Conservation (phyloP, 208 protist species). For the Trypanosoma avium region DNA sequence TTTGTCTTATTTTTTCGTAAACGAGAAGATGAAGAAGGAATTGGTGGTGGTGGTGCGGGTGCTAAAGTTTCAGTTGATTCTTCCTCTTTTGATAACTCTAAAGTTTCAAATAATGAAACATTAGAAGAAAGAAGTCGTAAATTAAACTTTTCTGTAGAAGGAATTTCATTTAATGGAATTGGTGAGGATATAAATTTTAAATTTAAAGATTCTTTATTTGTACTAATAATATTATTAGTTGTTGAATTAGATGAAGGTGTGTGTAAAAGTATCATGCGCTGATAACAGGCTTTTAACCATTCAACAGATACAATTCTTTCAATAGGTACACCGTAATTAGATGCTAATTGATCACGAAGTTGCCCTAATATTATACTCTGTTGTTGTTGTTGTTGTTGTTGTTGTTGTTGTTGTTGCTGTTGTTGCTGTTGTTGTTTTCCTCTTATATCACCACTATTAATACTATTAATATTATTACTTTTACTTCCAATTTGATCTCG, state of each 20-base stretch:
- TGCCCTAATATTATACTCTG: not conserved
- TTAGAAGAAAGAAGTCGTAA: constrained; percentile 2
- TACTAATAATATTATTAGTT: not conserved
- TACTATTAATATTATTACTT: not conserved
- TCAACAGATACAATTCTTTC: constrained; percentile 24
- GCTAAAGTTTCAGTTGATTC: too few relatives aligned
- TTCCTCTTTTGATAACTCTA: not conserved
- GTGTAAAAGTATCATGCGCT: constrained; percentile 13
- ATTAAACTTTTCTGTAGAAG: constrained; percentile 10
- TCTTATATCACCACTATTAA: not conserved
- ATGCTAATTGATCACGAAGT: constrained; percentile 12
- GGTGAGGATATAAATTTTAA: constrained; percentile 2
- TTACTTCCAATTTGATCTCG: constrained; percentile 16
- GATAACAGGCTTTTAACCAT: constrained; percentile 23
- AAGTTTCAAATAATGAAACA: not conserved
- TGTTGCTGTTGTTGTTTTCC: not conserved
- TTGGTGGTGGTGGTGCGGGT: too few relatives aligned
- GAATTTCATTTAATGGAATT: constrained; percentile 17
- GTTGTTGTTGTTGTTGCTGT: not conserved
- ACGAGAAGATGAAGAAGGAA: too few relatives aligned
- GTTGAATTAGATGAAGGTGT: not conserved
- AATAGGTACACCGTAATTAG: constrained; percentile 16
- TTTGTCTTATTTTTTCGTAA: constrained; percentile 1
- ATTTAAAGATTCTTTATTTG: not conserved
- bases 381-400: constrained; percentile 6